Evolutionary conservation across 2,329 filamentous ascomycete genomes (phyloP).

Genomic region (Ophiocordyceps camponoti-floridani): DNA sequence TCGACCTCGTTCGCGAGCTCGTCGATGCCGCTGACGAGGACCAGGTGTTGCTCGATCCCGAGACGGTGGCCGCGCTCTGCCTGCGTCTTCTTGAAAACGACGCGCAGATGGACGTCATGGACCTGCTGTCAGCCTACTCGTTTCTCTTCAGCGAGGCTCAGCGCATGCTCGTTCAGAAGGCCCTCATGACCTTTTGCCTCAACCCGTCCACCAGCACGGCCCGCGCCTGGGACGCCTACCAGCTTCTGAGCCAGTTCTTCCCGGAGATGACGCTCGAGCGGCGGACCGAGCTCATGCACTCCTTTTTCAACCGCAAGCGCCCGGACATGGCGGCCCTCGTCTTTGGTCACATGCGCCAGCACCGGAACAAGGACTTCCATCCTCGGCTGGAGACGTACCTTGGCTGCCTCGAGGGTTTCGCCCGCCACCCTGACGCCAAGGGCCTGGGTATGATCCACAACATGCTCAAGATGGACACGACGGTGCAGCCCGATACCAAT

Average conservation of each 20-base stretch:
- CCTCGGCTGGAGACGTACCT: constrained; percentile 64
- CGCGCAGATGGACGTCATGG: constrained; percentile 62
- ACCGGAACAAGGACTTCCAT: constrained; percentile 41
- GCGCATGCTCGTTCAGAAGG: constrained; percentile 44
- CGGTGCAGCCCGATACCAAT: constrained; percentile 55
- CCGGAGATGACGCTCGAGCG: constrained; percentile 44
- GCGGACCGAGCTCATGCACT: constrained; percentile 59
- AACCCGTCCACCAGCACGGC: constrained; percentile 44
- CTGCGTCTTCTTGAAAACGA: constrained; percentile 57
- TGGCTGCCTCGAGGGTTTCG: constrained; percentile 59
- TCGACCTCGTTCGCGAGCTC: constrained; percentile 55
- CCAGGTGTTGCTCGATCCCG: constrained; percentile 49
- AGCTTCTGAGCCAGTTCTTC: constrained; percentile 48
- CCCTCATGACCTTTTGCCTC: constrained; percentile 50
- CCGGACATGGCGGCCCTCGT: constrained; percentile 74
- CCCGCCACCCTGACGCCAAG: constrained; percentile 31
- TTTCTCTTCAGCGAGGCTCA: constrained; percentile 54
- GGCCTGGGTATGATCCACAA: constrained; percentile 68
- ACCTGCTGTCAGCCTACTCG: constrained; percentile 61
- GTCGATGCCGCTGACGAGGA: constrained; percentile 56
- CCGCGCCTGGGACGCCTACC: constrained; percentile 45
- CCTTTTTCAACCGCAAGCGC: constrained; percentile 61
- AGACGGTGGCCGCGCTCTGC: constrained; percentile 58
- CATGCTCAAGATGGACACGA: constrained; percentile 84
- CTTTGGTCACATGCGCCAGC: constrained; percentile 87